A percentile compares a stretch with the other conserved stretches of the same genome.
These are phyloP conservation scores for Lolium perenne DNA, from an alignment of 176 grass and related monocot species.

Conservation along the genomic window DNA sequence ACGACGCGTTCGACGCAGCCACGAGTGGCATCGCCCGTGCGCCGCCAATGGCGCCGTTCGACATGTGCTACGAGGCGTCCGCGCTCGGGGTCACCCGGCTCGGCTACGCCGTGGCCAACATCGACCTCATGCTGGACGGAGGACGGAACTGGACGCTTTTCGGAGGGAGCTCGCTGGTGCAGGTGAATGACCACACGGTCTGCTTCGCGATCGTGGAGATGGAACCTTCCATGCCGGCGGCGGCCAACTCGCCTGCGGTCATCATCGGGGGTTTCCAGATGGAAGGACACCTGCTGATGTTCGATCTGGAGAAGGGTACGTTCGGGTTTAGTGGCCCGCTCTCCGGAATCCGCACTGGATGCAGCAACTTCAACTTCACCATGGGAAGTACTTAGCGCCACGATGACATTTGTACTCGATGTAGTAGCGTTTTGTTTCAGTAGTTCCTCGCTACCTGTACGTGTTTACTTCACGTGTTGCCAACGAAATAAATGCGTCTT, in stretches of 20 bases:
- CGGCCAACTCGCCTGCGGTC: slow-evolving; percentile 31
- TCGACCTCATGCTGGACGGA: slow-evolving; percentile 44
- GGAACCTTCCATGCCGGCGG: background rate
- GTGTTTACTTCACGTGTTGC: background rate
- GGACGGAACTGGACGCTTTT: slow-evolving; percentile 28
- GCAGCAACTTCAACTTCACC: slow-evolving; percentile 50
- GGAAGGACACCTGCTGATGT: slow-evolving; percentile 40
- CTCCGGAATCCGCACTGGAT: background rate
- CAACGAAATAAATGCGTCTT: background rate
- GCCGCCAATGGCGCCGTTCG: background rate
- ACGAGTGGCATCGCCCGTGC: background rate
- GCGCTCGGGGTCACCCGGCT: background rate
- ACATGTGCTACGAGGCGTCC: slow-evolving; percentile 32
- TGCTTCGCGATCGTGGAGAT: slow-evolving; percentile 42
- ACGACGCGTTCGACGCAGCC: slow-evolving; percentile 12
- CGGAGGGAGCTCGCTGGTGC: slow-evolving; percentile 42
- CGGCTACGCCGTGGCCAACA: slow-evolving; percentile 16
- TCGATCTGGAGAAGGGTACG: slow-evolving; percentile 38
- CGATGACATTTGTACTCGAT: background rate
- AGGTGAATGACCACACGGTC: background rate
- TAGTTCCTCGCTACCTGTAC: background rate
- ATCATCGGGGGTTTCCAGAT: slow-evolving; percentile 42
- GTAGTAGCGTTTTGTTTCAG: background rate
- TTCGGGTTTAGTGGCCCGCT: slow-evolving; percentile 38
- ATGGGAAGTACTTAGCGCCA: slow-evolving; percentile 5